Evolutionary conservation across 2,329 filamentous ascomycete species (phyloP).

Genomic region (Verticillium zaregamsianum): DNA sequence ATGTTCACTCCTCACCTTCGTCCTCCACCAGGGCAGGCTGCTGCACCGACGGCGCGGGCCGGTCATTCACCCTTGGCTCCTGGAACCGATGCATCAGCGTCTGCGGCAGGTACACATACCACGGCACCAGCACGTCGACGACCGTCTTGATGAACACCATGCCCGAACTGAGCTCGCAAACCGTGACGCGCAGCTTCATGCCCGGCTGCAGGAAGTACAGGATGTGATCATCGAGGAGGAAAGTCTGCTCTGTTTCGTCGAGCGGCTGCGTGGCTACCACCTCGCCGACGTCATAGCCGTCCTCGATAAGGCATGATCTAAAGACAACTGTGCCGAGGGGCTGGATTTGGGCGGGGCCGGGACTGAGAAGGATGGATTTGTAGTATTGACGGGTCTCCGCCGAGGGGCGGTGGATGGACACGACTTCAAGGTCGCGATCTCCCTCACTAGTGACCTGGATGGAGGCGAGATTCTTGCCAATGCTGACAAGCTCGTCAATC

Average conservation of each 20-base stretch:
- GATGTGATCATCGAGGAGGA: slow-evolving; percentile 64
- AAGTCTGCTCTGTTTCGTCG: slow-evolving; percentile 25
- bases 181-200: slow-evolving; percentile 54
- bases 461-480: slow-evolving; percentile 17
- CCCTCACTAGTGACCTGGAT: slow-evolving; percentile 40
- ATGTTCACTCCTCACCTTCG: not conserved
- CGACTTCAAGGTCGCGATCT: slow-evolving; percentile 58
- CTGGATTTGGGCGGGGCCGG: slow-evolving; percentile 26
- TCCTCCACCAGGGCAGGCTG: slow-evolving; percentile 18
- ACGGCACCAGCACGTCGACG: slow-evolving; percentile 51
- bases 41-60: slow-evolving; percentile 40
- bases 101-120: slow-evolving; percentile 63
- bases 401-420: slow-evolving; percentile 41
- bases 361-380: slow-evolving; percentile 30
- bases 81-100: slow-evolving; percentile 66
- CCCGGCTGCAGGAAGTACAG: slow-evolving; percentile 54
- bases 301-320: slow-evolving; percentile 40
- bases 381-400: slow-evolving; percentile 38
- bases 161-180: slow-evolving; percentile 58
- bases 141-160: slow-evolving; percentile 61
- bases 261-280: not conserved
- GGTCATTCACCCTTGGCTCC: slow-evolving; percentile 41
- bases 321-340: slow-evolving; percentile 42
- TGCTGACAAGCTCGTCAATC: not conserved
- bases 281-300: slow-evolving; percentile 37